Evolutionary conservation across 805 yeast species (phyloP).

Genomic region (Brettanomyces sp.): DNA sequence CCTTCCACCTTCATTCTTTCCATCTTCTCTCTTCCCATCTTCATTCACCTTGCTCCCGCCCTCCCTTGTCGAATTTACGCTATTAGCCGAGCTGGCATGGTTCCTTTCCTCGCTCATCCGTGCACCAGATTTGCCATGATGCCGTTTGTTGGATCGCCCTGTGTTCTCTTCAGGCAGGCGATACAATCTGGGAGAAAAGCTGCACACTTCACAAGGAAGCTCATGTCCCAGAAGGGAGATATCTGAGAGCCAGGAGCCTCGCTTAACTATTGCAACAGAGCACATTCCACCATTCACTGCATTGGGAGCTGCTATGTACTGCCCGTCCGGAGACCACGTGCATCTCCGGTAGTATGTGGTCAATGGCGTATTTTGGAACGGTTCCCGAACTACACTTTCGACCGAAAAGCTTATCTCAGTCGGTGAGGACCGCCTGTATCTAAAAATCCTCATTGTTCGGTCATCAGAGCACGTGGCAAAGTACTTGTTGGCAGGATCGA

Average conservation of each 20-base stretch:
- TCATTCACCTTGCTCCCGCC: too few relatives aligned
- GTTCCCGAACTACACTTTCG: slow-evolving; percentile 74
- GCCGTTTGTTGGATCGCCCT: too few relatives aligned
- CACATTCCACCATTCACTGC: slow-evolving; percentile 80
- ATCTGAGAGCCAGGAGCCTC: slow-evolving; percentile 76
- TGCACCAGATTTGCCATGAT: too few relatives aligned
- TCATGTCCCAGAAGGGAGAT: slow-evolving; percentile 75
- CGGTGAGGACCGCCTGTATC: slow-evolving; percentile 62
- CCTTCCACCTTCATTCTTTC: too few relatives aligned
- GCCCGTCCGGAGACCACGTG: slow-evolving; percentile 92
- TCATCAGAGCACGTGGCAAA: slow-evolving; percentile 97
- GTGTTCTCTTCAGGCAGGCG: too few relatives aligned
- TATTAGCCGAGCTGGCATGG: too few relatives aligned
- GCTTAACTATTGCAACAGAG: slow-evolving; percentile 59
- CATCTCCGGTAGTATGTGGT: slow-evolving; percentile 82
- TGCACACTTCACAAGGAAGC: slow-evolving; percentile 74
- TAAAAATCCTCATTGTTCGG: slow-evolving; percentile 76
- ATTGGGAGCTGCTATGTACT: slow-evolving; percentile 76
- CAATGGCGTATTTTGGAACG: slow-evolving; percentile 82
- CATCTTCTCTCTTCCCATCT: too few relatives aligned
- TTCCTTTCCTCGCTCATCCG: too few relatives aligned
- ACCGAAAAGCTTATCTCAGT: slow-evolving; percentile 73
- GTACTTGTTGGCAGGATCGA: slow-evolving; percentile 96
- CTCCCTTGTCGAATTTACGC: too few relatives aligned
- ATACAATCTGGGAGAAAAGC: slow-evolving; percentile 64